Percentiles rank a stretch among this genome's conserved stretches.
Conservation (phyloP, 2,329 filamentous ascomycete genomes). For the Penicillium sp. region DNA sequence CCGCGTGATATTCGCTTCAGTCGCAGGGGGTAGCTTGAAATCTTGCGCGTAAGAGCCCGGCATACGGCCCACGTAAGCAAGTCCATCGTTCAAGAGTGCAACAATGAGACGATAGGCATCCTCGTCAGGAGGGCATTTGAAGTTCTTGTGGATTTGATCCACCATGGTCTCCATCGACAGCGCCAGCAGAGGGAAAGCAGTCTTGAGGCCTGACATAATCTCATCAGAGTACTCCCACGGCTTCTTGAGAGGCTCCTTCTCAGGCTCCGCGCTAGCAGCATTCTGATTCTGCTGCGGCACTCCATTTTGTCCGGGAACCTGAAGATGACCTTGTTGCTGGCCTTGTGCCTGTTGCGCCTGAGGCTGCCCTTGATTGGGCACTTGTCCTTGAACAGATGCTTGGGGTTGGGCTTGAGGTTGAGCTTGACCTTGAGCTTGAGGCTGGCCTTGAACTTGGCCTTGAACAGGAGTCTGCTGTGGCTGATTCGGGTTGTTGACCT, state of each 20-base stretch:
- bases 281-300: slow-evolving; percentile 14
- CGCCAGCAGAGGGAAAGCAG: slow-evolving; percentile 87
- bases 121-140: slow-evolving; percentile 97
- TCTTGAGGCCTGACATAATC: slow-evolving; percentile 90
- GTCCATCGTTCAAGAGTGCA: slow-evolving; percentile 87
- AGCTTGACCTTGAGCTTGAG: no score
- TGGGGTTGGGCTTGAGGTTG: no score
- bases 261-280: slow-evolving; percentile 20
- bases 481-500: no score
- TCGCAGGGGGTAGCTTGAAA: slow-evolving; percentile 78
- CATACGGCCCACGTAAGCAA: slow-evolving; percentile 83
- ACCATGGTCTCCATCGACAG: slow-evolving; percentile 99
- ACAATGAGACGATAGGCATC: slow-evolving; percentile 96
- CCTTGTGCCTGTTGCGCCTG: no score
- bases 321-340: slow-evolving; percentile 15
- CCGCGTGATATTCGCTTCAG: slow-evolving; percentile 89
- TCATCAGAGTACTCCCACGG: slow-evolving; percentile 97
- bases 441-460: no score
- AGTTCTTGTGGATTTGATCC: slow-evolving; percentile 96
- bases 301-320: slow-evolving; percentile 26
- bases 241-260: slow-evolving; percentile 53
- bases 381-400: no score
- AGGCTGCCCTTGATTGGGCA: no score
- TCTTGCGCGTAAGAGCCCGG: slow-evolving; percentile 80
- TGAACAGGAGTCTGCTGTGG: no score